These are phyloP conservation scores for Agrocybe praecox DNA, from an alignment of 768 basidiomycete species.

Conservation along the genomic window DNA sequence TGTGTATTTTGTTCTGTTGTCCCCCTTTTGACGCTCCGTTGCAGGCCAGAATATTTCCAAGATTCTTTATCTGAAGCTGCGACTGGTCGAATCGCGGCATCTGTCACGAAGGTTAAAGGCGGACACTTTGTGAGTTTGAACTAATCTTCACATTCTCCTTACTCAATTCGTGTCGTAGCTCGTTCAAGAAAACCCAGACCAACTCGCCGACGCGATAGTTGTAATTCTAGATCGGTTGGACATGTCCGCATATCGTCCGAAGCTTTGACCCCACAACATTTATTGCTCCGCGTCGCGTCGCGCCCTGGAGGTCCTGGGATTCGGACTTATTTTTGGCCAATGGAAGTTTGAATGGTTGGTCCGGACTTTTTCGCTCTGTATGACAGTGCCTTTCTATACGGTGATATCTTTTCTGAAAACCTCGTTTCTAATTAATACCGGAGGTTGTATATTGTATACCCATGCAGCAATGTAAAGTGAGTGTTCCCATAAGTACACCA, in stretches of 20 bases:
- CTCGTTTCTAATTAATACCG: too few relatives aligned
- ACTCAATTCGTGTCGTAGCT: slow-evolving; percentile 26
- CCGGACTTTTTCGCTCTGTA: too few relatives aligned
- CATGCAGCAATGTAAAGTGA: too few relatives aligned
- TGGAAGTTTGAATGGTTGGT: too few relatives aligned
- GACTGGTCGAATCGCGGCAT: slow-evolving; percentile 42
- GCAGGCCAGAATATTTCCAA: slow-evolving; percentile 45
- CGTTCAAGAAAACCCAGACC: slow-evolving; percentile 46
- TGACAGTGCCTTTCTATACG: not conserved
- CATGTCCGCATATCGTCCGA: not conserved
- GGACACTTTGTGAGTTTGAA: slow-evolving; percentile 45
- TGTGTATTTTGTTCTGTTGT: not conserved
- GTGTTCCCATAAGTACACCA: too few relatives aligned
- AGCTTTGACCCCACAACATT: not conserved
- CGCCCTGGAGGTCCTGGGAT: too few relatives aligned
- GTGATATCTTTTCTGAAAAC: too few relatives aligned
- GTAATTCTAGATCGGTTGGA: slow-evolving; percentile 30
- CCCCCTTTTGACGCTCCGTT: not conserved
- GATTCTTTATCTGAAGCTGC: slow-evolving; percentile 42
- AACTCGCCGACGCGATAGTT: slow-evolving; percentile 35
- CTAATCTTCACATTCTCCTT: not conserved
- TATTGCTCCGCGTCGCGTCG: not conserved
- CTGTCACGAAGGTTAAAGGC: slow-evolving; percentile 43
- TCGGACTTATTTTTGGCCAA: too few relatives aligned
- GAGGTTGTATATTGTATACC: too few relatives aligned